Evolutionary conservation across 106 monocot genomes (phyloP).

Genomic region (Acorus calamus): DNA sequence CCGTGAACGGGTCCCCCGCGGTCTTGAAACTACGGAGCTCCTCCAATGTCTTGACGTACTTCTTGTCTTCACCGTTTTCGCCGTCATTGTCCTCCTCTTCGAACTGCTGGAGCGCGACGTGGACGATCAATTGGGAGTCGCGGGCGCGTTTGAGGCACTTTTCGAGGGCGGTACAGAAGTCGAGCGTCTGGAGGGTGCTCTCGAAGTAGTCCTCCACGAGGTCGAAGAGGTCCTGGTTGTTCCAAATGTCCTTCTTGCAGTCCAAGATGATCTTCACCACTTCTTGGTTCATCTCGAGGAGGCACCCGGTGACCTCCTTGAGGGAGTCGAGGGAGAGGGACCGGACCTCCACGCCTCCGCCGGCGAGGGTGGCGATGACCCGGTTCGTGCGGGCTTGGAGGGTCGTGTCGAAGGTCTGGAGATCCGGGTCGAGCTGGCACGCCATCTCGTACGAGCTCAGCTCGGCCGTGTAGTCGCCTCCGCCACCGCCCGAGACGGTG

Average conservation of each 20-base stretch:
- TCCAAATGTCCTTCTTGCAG: slow-evolving; percentile 97
- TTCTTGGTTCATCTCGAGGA: slow-evolving; percentile 92
- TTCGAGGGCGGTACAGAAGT: slow-evolving; percentile 83
- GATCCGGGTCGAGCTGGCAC: slow-evolving; percentile 65
- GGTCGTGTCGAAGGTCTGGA: slow-evolving; percentile 54
- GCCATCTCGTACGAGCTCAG: slow-evolving; percentile 71
- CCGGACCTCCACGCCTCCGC: slow-evolving; percentile 45
- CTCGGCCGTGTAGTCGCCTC: slow-evolving; percentile 3
- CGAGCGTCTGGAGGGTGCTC: slow-evolving; percentile 70
- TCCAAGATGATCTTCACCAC: slow-evolving; percentile 80
- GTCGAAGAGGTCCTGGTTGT: slow-evolving; percentile 65
- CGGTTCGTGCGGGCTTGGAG: slow-evolving; percentile 77
- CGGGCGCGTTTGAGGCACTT: slow-evolving; percentile 71
- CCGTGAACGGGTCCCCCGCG: slow-evolving; percentile 64
- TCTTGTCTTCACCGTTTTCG: slow-evolving; percentile 7
- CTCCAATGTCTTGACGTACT: slow-evolving; percentile 50
- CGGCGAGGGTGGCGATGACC: slow-evolving; percentile 61
- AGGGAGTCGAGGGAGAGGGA: slow-evolving; percentile 71
- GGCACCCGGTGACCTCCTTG: slow-evolving; percentile 70
- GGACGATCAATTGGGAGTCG: slow-evolving; percentile 64
- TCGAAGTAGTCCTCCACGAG: slow-evolving; percentile 92
- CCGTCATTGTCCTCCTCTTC: slow-evolving; percentile 34
- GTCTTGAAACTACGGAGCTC: slow-evolving; percentile 58
- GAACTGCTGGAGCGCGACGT: slow-evolving; percentile 72
- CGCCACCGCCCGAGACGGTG: slow-evolving; percentile 3